Base-by-base conservation (phyloP, 2,329 filamentous ascomycete genomes). In the Annulohypoxylon truncatum region DNA sequence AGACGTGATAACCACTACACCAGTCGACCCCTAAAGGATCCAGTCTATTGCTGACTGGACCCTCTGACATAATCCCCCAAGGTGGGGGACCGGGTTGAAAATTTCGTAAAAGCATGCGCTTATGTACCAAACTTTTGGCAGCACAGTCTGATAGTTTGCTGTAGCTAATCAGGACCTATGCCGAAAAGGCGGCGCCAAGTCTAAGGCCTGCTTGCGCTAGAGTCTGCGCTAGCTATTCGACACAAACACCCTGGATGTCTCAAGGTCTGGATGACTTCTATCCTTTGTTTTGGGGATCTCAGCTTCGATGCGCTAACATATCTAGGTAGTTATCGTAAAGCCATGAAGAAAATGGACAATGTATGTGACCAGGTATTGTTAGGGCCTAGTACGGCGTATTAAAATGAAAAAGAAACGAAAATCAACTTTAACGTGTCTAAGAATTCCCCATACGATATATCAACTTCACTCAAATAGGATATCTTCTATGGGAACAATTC, bases 1-100 rank as follows among this genome's bases (percentile, higher is more conserved):
- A 64, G 64, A 66, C 53, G 67, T 65, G 69, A 69, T 71, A 64
- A 71, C 69, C 69, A 71, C 69, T 71, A 69, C 69, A 65, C 69
- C 69, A 71, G 64, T 66, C 57, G 66, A 69, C 69, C 69, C 28
- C 5, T 6, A 42, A n/a, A 18, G 12, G 2, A 12, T 9, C 31
- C 18, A 7, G 4, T 15, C n/a, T 38, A 8, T 15, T 38, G 7
- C 2, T 3, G 33, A 15, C n/a, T 8, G 3, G 33, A n/a, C 4
- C 33, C 33, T 33, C 29, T 33, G 29, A 33, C 7, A 4, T 35
- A 6, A 13, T 35, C 13, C 13, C 33, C 10, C 10, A 35, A 35
- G 33, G 33, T 13, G 31, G 33, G 33, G 33, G 33, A 35, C 2
- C 10, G 13, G 10, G 33, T 35, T 35, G 33, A 35, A 35, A 35